Conservation (phyloP, 1,284 basidiomycete species). For the Rhodotorula sp. region DNA sequence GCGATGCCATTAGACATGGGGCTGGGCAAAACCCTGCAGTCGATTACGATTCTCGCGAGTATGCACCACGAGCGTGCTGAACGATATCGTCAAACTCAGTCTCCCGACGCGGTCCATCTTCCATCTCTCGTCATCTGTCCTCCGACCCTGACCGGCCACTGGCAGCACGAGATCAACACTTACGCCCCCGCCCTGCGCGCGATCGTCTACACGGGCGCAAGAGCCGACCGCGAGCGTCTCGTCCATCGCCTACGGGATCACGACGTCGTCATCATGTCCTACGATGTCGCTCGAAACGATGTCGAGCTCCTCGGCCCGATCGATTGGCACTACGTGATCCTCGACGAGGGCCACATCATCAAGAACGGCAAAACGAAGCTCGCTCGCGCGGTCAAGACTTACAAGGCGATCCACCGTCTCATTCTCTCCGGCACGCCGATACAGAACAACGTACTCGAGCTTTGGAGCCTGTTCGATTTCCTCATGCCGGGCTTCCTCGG, state of each 20-base stretch:
- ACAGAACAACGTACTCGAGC: constrained; percentile 96
- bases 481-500: constrained; percentile 99
- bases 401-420: constrained; percentile 86
- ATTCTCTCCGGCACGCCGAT: constrained; percentile 97
- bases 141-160: constrained; percentile 94
- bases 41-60: constrained; percentile 93
- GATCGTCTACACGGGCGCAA: constrained; percentile 84
- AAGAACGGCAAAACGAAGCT: constrained; percentile 98
- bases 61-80: constrained; percentile 85
- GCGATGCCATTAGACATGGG: constrained; percentile 75
- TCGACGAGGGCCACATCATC: constrained; percentile 98
- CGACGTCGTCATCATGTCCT: constrained; percentile 94
- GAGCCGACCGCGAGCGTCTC: constrained; percentile 75
- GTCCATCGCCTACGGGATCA: constrained; percentile 65
- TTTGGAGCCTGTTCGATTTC: constrained; percentile 99
- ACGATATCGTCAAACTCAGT: constrained; percentile 64
- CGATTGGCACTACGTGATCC: constrained; percentile 92
- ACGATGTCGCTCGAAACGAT: constrained; percentile 96
- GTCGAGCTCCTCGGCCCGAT: constrained; percentile 70
- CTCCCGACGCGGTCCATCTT: constrained; percentile 77
- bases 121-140: constrained; percentile 96
- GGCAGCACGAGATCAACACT: constrained; percentile 96
- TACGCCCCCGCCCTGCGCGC: constrained; percentile 84
- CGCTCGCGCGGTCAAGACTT: constrained; percentile 89
- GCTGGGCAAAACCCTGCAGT: constrained; percentile 95